Percentiles rank a stretch among this genome's conserved stretches.
Evolutionary conservation across 148 eudicot genomes (phyloP).

Genomic region (Agrostemma githago): DNA sequence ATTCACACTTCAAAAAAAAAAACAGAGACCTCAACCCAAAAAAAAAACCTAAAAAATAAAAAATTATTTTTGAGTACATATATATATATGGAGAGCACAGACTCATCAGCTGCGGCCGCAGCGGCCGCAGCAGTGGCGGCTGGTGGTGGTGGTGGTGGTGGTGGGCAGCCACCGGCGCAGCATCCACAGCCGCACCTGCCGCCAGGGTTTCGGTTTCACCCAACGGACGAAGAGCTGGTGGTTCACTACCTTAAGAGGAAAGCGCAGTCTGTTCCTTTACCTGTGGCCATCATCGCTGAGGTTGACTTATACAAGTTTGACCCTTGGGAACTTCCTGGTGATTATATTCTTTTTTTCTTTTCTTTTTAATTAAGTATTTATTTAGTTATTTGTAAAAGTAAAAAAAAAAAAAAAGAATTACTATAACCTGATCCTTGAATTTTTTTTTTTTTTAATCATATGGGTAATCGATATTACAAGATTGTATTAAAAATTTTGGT

Average conservation of each 20-base stretch:
- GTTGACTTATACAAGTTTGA: constrained; percentile 52
- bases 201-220: constrained; percentile 53
- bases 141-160: constrained; percentile 6
- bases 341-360: not conserved
- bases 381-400: not conserved
- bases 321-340: constrained; percentile 58
- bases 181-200: constrained; percentile 39
- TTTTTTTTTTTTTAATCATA: no score
- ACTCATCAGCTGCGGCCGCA: constrained; percentile 28
- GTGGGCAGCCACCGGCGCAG: constrained; percentile 12
- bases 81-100: constrained; percentile 34
- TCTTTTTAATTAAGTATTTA: not conserved
- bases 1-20: not conserved
- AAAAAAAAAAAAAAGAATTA: no score
- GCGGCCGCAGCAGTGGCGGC: no score
- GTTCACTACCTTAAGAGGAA: constrained; percentile 49
- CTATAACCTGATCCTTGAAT: not conserved
- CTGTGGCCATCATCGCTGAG: constrained; percentile 49
- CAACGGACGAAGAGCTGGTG: constrained; percentile 51
- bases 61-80: not conserved
- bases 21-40: constrained; percentile 9
- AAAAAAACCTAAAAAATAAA: not conserved
- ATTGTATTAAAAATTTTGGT: no score
- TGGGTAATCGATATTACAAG: no score
- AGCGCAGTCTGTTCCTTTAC: constrained; percentile 41